These are phyloP conservation scores for Skeletonema marinoi DNA, from an alignment of 108 stramenopile species.

Conservation along the genomic window DNA sequence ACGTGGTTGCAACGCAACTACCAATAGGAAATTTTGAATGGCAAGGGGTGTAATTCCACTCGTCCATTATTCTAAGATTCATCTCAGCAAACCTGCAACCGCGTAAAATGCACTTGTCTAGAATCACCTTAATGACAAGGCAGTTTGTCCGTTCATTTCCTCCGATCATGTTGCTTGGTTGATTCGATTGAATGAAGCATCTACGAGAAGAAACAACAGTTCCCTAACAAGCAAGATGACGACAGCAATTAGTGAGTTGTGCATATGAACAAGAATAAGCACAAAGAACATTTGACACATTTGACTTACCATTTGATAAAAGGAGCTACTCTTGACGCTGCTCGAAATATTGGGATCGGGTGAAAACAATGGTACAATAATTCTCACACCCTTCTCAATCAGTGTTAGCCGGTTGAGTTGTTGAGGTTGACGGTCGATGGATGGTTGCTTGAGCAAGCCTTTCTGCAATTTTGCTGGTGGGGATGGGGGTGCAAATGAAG, in stretches of 20 bases:
- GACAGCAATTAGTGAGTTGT: neutral
- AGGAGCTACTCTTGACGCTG: slow-evolving; percentile 14
- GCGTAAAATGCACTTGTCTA: slow-evolving; percentile 80
- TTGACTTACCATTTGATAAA: slow-evolving; percentile 69
- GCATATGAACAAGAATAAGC: neutral
- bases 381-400: slow-evolving; percentile 67
- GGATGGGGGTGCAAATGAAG: neutral
- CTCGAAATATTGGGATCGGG: slow-evolving; percentile 22
- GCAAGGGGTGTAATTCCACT: slow-evolving; percentile 74
- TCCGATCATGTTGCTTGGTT: slow-evolving; percentile 4
- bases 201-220: slow-evolving; percentile 78
- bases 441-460: neutral
- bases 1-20: slow-evolving; percentile 80
- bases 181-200: slow-evolving; percentile 41
- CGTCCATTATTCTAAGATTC: slow-evolving; percentile 80
- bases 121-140: slow-evolving; percentile 67
- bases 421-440: neutral
- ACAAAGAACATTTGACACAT: neutral
- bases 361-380: slow-evolving; percentile 82
- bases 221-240: slow-evolving; percentile 6
- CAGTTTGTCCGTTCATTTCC: slow-evolving; percentile 61
- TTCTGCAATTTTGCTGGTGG: neutral
- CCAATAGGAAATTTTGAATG: slow-evolving; percentile 90
- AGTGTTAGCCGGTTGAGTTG: slow-evolving; percentile 16
- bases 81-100: slow-evolving; percentile 76